Evolutionary conservation across 352 stramenopile species (phyloP).

Genomic region (Pythium sukuiense): DNA sequence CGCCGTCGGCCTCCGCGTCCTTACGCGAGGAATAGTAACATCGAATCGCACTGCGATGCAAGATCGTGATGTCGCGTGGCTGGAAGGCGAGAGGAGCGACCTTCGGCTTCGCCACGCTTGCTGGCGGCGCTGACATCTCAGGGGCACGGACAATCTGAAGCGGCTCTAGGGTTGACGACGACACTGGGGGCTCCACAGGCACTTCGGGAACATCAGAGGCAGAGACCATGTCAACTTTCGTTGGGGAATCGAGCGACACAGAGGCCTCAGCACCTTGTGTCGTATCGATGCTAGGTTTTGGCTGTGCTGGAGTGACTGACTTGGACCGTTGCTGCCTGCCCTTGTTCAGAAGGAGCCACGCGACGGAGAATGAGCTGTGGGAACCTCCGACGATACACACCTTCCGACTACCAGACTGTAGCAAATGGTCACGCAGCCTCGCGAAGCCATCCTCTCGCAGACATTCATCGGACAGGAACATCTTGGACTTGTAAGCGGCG

Average conservation of each 20-base stretch:
- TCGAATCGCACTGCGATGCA: conserved; percentile 74
- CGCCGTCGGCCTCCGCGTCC: conserved; percentile 74
- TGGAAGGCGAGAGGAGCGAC: conserved; percentile 35
- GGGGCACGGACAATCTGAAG: background rate
- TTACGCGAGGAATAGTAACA: conserved; percentile 81
- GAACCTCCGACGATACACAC: conserved; percentile 84
- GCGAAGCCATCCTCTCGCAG: conserved; percentile 63
- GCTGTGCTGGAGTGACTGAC: background rate
- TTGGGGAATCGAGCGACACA: background rate
- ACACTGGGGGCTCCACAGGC: background rate
- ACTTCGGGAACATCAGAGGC: background rate
- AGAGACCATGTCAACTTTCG: background rate
- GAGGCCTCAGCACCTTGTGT: background rate
- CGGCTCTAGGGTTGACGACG: background rate
- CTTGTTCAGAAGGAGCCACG: conserved; percentile 78
- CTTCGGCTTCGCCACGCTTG: conserved; percentile 1
- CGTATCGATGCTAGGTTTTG: background rate
- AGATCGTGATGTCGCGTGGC: conserved; percentile 75
- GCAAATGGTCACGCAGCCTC: conserved; percentile 44
- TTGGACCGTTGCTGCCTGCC: conserved; percentile 27
- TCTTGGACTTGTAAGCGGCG: conserved; percentile 41
- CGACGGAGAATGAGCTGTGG: conserved; percentile 84
- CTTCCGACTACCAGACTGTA: conserved; percentile 47
- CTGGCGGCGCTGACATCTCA: background rate
- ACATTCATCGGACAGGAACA: conserved; percentile 68